Base-by-base conservation (phyloP, 345 rosid genomes). In the Isatis tinctoria region DNA sequence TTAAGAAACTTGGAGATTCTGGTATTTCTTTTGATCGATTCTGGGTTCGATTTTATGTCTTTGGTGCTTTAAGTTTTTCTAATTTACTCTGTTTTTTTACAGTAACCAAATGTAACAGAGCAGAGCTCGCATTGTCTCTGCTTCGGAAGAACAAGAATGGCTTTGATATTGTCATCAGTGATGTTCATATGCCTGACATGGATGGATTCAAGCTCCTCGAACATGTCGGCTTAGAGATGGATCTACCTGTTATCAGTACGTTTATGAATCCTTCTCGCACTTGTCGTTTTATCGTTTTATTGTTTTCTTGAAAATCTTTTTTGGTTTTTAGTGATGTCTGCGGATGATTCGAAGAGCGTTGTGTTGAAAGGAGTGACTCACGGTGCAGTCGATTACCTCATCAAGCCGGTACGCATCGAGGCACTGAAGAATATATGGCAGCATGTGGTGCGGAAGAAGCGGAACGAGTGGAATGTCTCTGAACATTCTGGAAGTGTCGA, bases 171-270 rank as follows among this genome's bases (percentile, higher is more conserved):
- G 97, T 95, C 58, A 76, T 95, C 65, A 88, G 90, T 30, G 97
- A 89, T 78, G 92, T 95, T 22, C 92, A 90, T 74, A 89, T 90
- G 94, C 97, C 98, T 3, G 90, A 85, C 78, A 92, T 95, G 94
- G 87, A 87, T 70, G 98, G 98, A 3, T 86, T 85, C 83, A 81
- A 92, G 53, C 97, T 95, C 33, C 94, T 85, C 4, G 91, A 82
- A 39, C 85, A 79, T 40, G 83, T 95, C 1, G 84, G 88, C 35
- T 70, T 85, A 56, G 90, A 92, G 79, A 87, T 95, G 91, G 91
- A 92, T 60, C 86, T 95, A 57, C 98, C 99, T 30, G 98, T 90
- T 45, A 87, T 92, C 62, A 85, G 98, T 92, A 87, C 71, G 90
- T 32, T 71, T 26, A 13, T 27, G 5, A 5, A 30, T 20, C 56